Conservation (phyloP, 768 basidiomycete species). For the Mycena maculata region DNA sequence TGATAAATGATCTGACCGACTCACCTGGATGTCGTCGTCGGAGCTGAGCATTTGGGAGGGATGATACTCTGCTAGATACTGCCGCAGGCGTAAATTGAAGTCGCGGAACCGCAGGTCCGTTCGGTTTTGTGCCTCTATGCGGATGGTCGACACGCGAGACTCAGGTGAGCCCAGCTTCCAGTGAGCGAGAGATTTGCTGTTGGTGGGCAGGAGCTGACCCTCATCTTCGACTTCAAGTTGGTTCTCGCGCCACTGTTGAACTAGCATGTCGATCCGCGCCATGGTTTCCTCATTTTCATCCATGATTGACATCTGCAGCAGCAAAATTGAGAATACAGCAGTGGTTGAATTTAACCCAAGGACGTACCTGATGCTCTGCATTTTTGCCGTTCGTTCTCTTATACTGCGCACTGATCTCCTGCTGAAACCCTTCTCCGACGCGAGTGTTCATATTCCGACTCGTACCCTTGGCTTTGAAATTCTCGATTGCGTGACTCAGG, state of each 20-base stretch:
- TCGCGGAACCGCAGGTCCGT: constrained; percentile 6
- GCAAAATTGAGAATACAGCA: not conserved
- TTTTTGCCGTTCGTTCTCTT: constrained; percentile 46
- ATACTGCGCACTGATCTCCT: constrained; percentile 42
- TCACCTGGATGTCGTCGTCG: constrained; percentile 1
- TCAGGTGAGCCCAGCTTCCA: constrained; percentile 14
- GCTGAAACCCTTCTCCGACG: constrained; percentile 46
- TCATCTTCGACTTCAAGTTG: not conserved
- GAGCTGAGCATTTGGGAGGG: not conserved
- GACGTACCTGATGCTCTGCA: constrained; percentile 44
- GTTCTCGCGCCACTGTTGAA: not conserved
- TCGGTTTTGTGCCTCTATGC: not conserved
- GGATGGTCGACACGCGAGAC: not conserved
- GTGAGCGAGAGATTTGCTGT: not conserved
- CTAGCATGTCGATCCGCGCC: constrained; percentile 1
- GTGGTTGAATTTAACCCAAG: not conserved
- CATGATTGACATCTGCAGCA: constrained; percentile 37
- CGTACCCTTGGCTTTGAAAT: constrained; percentile 41
- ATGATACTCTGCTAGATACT: constrained; percentile 6
- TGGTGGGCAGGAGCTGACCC: not conserved
- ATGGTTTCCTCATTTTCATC: constrained; percentile 39
- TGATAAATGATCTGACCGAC: not conserved
- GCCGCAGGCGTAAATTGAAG: constrained; percentile 1
- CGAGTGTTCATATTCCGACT: constrained; percentile 43
- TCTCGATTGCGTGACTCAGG: not conserved